Conservation (phyloP, 352 stramenopile genomes). For the Globisporangium recalcitrans region DNA sequence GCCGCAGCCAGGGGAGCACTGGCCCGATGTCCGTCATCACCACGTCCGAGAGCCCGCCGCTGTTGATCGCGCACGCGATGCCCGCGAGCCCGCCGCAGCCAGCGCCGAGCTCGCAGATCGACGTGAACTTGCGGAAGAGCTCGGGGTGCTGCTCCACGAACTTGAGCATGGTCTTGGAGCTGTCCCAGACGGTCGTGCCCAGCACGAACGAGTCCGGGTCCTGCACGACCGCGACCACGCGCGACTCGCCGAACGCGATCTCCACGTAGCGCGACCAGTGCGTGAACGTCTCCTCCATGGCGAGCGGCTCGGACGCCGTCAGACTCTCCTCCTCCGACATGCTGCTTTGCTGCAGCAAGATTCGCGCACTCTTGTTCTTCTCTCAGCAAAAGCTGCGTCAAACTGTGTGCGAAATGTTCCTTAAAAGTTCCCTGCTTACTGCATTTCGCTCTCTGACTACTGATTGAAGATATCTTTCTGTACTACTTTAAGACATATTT, state of each 20-base stretch:
- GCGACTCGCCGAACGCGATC: conserved; percentile 33
- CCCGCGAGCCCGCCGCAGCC: conserved; percentile 68
- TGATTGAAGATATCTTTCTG: too few relatives aligned
- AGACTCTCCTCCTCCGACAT: conserved; percentile 62
- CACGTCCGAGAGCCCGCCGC: conserved; percentile 45
- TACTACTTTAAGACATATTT: too few relatives aligned
- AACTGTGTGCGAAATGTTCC: too few relatives aligned
- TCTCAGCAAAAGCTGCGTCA: too few relatives aligned
- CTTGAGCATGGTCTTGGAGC: conserved; percentile 82
- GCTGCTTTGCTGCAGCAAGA: too few relatives aligned
- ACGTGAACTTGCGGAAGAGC: conserved; percentile 49
- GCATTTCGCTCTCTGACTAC: too few relatives aligned
- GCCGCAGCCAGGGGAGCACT: conserved; percentile 71
- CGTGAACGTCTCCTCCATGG: conserved; percentile 73
- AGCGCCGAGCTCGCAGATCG: conserved; percentile 71
- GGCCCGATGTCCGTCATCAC: conserved; percentile 76
- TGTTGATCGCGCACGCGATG: conserved; percentile 69
- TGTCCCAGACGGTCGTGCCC: conserved; percentile 82
- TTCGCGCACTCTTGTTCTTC: too few relatives aligned
- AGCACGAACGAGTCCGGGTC: conserved; percentile 81
- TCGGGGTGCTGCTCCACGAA: conserved; percentile 65
- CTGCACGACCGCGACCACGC: conserved; percentile 57
- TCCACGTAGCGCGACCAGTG: conserved; percentile 76
- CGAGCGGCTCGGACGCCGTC: conserved; percentile 48
- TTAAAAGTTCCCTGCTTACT: too few relatives aligned